Conservation (phyloP, 1,139 yeast genomes). For the Debaryomyces fabryi region DNA sequence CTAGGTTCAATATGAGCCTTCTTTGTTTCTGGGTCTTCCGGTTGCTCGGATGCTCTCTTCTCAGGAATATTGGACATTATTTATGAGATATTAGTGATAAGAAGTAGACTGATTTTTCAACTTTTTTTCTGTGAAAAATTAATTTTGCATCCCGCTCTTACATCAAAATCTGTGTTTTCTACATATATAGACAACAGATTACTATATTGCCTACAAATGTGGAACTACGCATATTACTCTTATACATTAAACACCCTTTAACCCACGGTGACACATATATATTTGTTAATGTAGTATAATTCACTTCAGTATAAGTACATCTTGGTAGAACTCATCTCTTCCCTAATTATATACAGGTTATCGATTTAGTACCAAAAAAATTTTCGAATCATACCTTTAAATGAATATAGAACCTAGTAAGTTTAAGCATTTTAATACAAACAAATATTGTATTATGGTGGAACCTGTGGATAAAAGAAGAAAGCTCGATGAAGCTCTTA, state of each 20-base stretch:
- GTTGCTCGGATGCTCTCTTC: conserved; percentile 23
- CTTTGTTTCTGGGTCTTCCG: conserved; percentile 24
- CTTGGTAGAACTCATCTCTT: conserved; percentile 20
- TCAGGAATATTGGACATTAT: conserved; percentile 13
- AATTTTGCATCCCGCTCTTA: conserved; percentile 5
- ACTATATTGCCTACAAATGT: not conserved
- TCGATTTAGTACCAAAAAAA: conserved; percentile 7
- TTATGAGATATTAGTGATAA: not conserved
- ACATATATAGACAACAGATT: not conserved
- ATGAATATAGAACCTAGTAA: not conserved
- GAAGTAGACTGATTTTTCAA: not conserved
- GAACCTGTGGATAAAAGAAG: conserved; percentile 37
- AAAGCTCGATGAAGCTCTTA: conserved; percentile 19
- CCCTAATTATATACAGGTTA: conserved; percentile 17
- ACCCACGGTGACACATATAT: not conserved
- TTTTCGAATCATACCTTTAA: conserved; percentile 7
- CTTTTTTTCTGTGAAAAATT: conserved; percentile 2
- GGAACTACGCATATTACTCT: not conserved
- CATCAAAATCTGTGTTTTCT: not conserved
- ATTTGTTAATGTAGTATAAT: not conserved
- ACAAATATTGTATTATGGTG: conserved; percentile 22
- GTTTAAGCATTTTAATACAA: not conserved
- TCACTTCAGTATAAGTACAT: not conserved
- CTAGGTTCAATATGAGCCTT: conserved; percentile 22
- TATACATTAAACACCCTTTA: not conserved